phyloP scores from a whole-genome alignment of 2,329 filamentous ascomycete species.

The Colletotrichum kahawae region DNA sequence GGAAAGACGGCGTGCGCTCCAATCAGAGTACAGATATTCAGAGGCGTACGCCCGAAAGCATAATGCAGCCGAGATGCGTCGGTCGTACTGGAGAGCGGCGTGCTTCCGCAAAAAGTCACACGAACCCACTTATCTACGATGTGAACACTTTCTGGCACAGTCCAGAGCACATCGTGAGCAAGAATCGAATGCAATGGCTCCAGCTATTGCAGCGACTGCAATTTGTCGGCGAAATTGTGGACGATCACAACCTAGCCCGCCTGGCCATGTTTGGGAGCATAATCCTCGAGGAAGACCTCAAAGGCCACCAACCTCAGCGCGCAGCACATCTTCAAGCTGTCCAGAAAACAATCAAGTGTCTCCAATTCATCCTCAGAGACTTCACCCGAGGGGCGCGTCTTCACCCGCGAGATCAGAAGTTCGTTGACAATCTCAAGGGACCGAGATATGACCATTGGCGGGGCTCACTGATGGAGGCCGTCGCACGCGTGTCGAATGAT shows the following conservation, averaged over 20 bases:
- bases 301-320: background rate
- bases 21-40: background rate
- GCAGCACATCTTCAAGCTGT: background rate
- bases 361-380: background rate
- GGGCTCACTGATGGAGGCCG: background rate
- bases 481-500: background rate
- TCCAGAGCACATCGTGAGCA: background rate
- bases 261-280: background rate
- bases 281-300: background rate
- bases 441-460: background rate
- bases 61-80: background rate
- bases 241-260: background rate
- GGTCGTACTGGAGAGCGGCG: background rate
- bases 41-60: background rate
- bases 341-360: background rate
- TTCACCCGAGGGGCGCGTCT: background rate
- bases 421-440: background rate
- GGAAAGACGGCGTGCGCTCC: too few species aligned
- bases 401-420: background rate
- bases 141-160: background rate
- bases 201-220: background rate
- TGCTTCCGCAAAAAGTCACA: background rate
- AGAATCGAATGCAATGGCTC: background rate
- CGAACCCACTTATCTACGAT: background rate
- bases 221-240: background rate